phyloP scores from a whole-genome alignment of 495 filamentous ascomycete species.

The Clohesyomyces aquaticus region DNA sequence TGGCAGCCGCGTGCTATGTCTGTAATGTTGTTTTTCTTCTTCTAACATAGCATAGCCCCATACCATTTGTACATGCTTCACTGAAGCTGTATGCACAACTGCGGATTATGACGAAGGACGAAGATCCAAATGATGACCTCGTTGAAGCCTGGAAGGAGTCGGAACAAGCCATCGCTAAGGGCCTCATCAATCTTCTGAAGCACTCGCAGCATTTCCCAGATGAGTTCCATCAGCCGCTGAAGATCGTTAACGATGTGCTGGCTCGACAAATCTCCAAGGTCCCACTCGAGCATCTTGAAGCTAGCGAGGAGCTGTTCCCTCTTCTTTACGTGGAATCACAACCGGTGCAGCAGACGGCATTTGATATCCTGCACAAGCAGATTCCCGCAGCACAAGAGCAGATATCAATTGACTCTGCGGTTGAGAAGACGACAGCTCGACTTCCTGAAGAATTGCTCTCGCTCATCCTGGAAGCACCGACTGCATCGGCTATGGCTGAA shows the following conservation, averaged over 20 bases:
- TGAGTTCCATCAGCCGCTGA: conserved; percentile 63
- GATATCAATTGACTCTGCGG: conserved; percentile 75
- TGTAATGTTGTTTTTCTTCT: background rate
- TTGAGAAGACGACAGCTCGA: conserved; percentile 69
- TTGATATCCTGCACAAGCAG: conserved; percentile 74
- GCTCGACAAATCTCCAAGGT: conserved; percentile 64
- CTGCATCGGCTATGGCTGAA: conserved; percentile 47
- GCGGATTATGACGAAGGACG: conserved; percentile 51
- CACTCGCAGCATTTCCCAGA: conserved; percentile 49
- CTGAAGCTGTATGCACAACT: conserved; percentile 71
- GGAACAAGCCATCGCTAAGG: conserved; percentile 53
- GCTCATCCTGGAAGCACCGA: conserved; percentile 52
- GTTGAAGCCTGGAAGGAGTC: conserved; percentile 68
- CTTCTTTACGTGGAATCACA: conserved; percentile 76
- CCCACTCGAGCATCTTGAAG: conserved; percentile 57
- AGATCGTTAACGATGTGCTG: conserved; percentile 71
- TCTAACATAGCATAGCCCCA: conserved; percentile 16
- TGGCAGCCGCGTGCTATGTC: background rate
- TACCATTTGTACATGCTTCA: conserved; percentile 69
- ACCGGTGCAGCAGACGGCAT: conserved; percentile 77
- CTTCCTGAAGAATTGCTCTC: conserved; percentile 56
- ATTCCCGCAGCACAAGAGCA: conserved; percentile 79
- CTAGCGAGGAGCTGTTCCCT: conserved; percentile 64
- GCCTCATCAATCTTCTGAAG: conserved; percentile 65
- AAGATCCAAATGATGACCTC: conserved; percentile 82